Base-by-base conservation (phyloP, 108 stramenopile species). In the Cyclotella atomus region DNA sequence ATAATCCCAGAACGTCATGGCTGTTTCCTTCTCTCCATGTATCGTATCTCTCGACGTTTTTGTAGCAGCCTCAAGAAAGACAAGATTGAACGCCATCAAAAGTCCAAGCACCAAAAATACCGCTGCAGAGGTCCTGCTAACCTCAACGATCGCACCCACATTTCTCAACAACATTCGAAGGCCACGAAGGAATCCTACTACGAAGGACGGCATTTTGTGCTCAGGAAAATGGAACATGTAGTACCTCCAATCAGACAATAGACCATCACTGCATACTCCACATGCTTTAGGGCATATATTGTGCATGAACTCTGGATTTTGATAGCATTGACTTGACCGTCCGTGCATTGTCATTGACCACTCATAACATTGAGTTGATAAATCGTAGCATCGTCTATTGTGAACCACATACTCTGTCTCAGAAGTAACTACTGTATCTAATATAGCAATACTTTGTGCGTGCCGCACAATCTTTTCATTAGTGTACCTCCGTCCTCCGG, bases 261-360 rank as follows among this genome's bases (percentile, higher is more conserved):
- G 20, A 16, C 41, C 12, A 14, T 73, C 72, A 35, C 38, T 54
- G 38, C 72, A 73, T 4, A 73, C 62, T 10, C 63, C 62, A 56
- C 72, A 73, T 29, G 62, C 19, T 12, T 32, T 34, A 2, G 62
- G 63, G 27, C 72, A 73, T 43, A 65, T 28, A 45, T 64, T 53
- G 41, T 73, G 72, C 72, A 73, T 73, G n/a, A 64, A 73, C 36
- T 73, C 72, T 14, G 72, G 62, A 56, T 56, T 54, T 21, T 36
- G 10, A 1, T 38, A 4, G 28, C 72, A 73, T 34, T 73, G 72
- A 4, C 34, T 45, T n/a, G 10, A 30, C 19, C 56, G 36, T 44
- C 41, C 27, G 10, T 44, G 0, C 27, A 27, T 6, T 7, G 59
- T 55, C 47, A 12, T 17, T 16, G 20, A 3, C 72, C 72, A 73